Evolutionary conservation across 108 stramenopile species (phyloP), one percentile per base, ranked within the genome.

Genomic region (Cyclotella atomus): DNA sequence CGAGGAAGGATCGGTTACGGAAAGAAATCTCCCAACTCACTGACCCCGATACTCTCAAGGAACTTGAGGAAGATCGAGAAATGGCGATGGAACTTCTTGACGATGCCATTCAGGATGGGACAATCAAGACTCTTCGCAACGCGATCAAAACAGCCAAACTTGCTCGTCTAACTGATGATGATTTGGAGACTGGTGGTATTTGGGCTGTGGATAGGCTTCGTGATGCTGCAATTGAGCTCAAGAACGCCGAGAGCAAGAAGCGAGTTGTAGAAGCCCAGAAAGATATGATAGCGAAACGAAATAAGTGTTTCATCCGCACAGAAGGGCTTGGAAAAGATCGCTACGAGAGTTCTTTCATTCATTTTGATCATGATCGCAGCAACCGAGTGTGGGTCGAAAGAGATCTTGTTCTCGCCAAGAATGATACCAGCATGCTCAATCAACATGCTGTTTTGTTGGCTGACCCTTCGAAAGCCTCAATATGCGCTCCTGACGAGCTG

Each of bases 51-150:
- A 65, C 28, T 57, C 73, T 17, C 71, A 83, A 46, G 64, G 68
- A 16, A 75, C n/a, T 95, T 36, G 81, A 88, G 14, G 55, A 68
- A 24, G 73, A 75, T 28, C 76, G 94, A 57, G 71, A 67, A 27
- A 52, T 41, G 14, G 91, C 94, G 4, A 77, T 91, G 21, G 89
- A 90, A 49, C 56, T 52, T 14, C 50, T 95, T 47, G 83, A 82
- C 52, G 94, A 95, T 80, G 91, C 91, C 20, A 95, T 95, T 55
- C 84, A 86, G 33, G 94, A 95, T 77, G 94, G 94, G 21, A 95
- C 94, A n/a, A 86, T 95, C 19, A 95, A 91, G 72, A 85, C 87
- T 17, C 81, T 95, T 2, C 76, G 87, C 28, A 70, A 73, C 57
- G 94, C 91, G 20, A 89, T 95, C 43, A 82, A 84, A 41, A 56